These are phyloP conservation scores for Colletotrichum karsti DNA, from an alignment of 2,329 filamentous ascomycete species.

Conservation along the genomic window DNA sequence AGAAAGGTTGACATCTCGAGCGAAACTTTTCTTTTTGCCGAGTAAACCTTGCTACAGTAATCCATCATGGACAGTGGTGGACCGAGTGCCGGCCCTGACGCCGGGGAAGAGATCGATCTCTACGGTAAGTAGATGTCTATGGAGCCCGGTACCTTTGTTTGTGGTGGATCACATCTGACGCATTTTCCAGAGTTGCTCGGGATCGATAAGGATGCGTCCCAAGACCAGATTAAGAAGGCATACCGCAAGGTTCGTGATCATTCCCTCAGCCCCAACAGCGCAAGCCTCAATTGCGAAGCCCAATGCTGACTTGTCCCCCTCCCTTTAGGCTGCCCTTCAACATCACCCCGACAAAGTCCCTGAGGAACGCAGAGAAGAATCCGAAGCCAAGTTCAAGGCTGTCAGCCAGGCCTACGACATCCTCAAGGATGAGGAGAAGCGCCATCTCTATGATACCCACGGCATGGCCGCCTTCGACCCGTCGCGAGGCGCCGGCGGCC, in stretches of 20 bases:
- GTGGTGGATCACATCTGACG: slow-evolving; percentile 30
- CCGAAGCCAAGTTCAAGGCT: slow-evolving; percentile 92
- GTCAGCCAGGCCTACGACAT: slow-evolving; percentile 97
- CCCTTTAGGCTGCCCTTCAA: slow-evolving; percentile 77
- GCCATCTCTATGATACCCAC: slow-evolving; percentile 89
- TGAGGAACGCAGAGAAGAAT: slow-evolving; percentile 82
- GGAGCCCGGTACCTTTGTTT: slow-evolving; percentile 21
- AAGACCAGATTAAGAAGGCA: slow-evolving; percentile 90
- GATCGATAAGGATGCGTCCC: slow-evolving; percentile 75
- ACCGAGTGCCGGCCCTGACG: slow-evolving; percentile 21
- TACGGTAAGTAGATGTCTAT: slow-evolving; percentile 57
- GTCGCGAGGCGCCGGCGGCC: slow-evolving; percentile 66
- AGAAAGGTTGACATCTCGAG: slow-evolving; percentile 24
- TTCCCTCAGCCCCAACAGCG: not conserved
- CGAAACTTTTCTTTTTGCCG: slow-evolving; percentile 5
- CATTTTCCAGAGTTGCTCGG: slow-evolving; percentile 75
- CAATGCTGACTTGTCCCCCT: slow-evolving; percentile 26
- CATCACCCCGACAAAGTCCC: slow-evolving; percentile 97
- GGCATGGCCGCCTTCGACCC: slow-evolving; percentile 97
- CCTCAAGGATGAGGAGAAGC: slow-evolving; percentile 93
- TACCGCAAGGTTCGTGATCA: slow-evolving; percentile 80
- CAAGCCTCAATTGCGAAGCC: not conserved
- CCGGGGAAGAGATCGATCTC: slow-evolving; percentile 62
- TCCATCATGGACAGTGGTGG: slow-evolving; percentile 33
- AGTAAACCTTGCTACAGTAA: slow-evolving; percentile 14